Evolutionary conservation across 306 rosid species (phyloP).

Genomic region (Quercus wislizeni): DNA sequence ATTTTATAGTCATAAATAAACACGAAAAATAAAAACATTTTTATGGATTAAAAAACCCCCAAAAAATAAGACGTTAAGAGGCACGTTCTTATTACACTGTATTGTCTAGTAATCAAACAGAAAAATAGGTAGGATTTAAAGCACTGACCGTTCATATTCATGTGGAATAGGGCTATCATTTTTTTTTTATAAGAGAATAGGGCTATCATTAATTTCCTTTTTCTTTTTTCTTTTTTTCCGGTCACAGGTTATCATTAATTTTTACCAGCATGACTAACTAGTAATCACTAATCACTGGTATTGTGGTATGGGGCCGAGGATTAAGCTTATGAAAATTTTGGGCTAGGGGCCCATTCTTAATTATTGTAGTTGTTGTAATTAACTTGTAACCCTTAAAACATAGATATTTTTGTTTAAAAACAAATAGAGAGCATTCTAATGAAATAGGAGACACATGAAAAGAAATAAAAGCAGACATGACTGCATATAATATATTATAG

Average conservation of each 20-base stretch:
- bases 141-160: background rate
- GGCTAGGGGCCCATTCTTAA: background rate
- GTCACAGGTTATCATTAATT: conserved; percentile 12
- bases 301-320: conserved; percentile 4
- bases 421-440: too few relatives aligned
- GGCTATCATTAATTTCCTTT: conserved; percentile 12
- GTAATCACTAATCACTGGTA: conserved; percentile 9
- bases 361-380: background rate
- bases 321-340: background rate
- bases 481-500: too few relatives aligned
- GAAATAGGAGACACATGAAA: too few relatives aligned
- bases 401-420: too few relatives aligned
- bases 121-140: background rate
- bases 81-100: background rate
- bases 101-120: background rate
- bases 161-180: background rate
- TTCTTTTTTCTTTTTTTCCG: too few relatives aligned
- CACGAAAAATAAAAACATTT: too few relatives aligned
- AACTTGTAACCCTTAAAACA: too few relatives aligned
- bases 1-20: too few relatives aligned
- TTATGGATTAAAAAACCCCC: too few relatives aligned
- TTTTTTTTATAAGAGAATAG: background rate
- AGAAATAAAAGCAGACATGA: too few relatives aligned
- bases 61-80: too few relatives aligned
- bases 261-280: conserved; percentile 19